phyloP scores from a whole-genome alignment of 2,329 filamentous ascomycete genomes.

The Arthroderma uncinatum region DNA sequence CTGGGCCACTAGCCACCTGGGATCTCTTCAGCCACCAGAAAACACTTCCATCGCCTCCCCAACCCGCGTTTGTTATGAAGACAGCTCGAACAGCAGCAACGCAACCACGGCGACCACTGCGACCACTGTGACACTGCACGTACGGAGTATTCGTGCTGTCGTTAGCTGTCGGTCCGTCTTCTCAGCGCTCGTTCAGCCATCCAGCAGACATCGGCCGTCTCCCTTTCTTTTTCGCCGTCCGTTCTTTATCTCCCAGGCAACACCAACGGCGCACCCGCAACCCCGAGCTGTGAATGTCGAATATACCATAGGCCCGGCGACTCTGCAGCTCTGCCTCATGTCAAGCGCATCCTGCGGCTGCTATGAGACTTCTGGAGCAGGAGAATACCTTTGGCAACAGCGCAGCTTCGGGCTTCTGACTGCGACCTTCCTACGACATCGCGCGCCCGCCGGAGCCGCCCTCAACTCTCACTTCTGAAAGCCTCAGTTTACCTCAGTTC shows the following conservation, averaged over 20 bases:
- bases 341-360: background rate
- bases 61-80: constrained; percentile 1
- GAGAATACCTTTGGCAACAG: background rate
- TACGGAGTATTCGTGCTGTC: too few species aligned
- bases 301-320: background rate
- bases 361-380: background rate
- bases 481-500: background rate
- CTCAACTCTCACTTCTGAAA: background rate
- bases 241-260: background rate
- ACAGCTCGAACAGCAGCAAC: background rate
- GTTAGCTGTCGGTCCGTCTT: background rate
- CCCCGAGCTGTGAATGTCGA: background rate
- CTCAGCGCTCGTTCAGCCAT: too few species aligned
- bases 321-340: background rate
- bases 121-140: too few species aligned
- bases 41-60: background rate
- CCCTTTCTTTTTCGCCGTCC: background rate
- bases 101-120: too few species aligned
- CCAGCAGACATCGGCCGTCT: background rate
- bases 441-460: background rate
- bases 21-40: background rate
- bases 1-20: background rate
- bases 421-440: background rate
- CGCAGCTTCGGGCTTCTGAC: constrained; percentile 1
- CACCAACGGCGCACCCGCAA: background rate